Percentiles rank a stretch among this genome's conserved stretches.
phyloP scores from a whole-genome alignment of 1,284 basidiomycete species.

The Ustilago tritici region DNA sequence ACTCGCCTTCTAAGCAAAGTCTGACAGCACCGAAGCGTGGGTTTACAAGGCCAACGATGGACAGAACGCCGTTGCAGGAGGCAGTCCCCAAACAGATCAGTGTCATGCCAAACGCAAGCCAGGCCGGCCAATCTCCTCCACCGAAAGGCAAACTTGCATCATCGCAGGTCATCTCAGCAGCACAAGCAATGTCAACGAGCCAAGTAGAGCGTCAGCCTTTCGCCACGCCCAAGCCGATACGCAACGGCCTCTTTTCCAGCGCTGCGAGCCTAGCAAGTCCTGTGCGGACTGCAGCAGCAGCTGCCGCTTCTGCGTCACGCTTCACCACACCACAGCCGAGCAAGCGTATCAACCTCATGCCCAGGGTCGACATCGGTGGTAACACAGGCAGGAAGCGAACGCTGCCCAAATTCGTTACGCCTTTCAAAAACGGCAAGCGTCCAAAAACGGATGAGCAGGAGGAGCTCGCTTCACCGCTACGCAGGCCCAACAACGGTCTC shows the following conservation, averaged over 20 bases:
- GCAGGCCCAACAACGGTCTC: conserved; percentile 9
- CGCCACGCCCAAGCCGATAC: conserved; percentile 23
- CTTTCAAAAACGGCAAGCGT: conserved; percentile 56
- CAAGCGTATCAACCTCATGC: conserved; percentile 49
- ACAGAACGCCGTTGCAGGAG: conserved; percentile 27
- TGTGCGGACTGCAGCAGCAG: conserved; percentile 11
- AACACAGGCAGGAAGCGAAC: conserved; percentile 35
- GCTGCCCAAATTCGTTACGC: conserved; percentile 49
- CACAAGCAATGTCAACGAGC: neutral
- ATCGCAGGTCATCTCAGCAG: neutral
- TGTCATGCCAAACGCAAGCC: neutral
- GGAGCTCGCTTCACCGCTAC: conserved; percentile 27
- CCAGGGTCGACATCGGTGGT: conserved; percentile 27
- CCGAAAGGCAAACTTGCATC: neutral
- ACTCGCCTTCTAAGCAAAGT: neutral
- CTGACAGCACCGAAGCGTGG: neutral
- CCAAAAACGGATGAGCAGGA: conserved; percentile 22
- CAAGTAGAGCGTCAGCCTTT: conserved; percentile 16
- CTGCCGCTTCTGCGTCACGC: conserved; percentile 4
- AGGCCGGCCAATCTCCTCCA: neutral
- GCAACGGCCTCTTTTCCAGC: conserved; percentile 6
- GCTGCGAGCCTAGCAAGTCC: conserved; percentile 19
- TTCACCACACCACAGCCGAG: conserved; percentile 35
- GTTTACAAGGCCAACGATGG: neutral
- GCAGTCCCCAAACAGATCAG: conserved; percentile 20